A percentile compares a stretch with the other conserved stretches of the same genome.
Evolutionary conservation across 306 rosid species (phyloP).

Genomic region (Gillenia trifoliata): DNA sequence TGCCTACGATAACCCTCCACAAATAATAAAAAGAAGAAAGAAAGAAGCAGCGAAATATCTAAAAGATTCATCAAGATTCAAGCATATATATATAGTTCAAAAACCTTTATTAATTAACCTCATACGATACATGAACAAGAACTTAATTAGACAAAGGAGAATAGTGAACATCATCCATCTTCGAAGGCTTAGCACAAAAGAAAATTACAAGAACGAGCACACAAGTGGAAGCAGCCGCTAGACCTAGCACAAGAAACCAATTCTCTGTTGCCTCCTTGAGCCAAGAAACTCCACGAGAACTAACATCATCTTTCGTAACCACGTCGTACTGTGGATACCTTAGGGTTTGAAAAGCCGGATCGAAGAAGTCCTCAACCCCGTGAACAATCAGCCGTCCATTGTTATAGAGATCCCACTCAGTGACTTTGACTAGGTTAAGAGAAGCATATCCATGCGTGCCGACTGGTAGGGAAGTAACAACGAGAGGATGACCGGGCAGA

Average conservation of each 20-base stretch:
- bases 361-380: slow-evolving; percentile 1
- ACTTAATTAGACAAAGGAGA: neutral
- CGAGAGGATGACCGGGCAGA: neutral
- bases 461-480: neutral
- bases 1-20: neutral
- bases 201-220: too few species aligned
- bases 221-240: too few species aligned
- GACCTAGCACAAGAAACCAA: too few species aligned
- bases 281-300: neutral
- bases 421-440: neutral
- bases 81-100: neutral
- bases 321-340: neutral
- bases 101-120: neutral
- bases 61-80: too few species aligned
- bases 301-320: neutral
- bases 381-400: slow-evolving; percentile 5
- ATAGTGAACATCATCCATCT: neutral
- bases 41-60: too few species aligned
- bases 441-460: neutral
- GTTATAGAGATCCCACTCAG: neutral
- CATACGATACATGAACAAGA: neutral
- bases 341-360: neutral
- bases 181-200: too few species aligned
- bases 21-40: too few species aligned
- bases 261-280: neutral